Evolutionary conservation across 2,329 filamentous ascomycete genomes (phyloP), one percentile per base, ranked within the genome.

Genomic region (Neoarthrinium moseri): DNA sequence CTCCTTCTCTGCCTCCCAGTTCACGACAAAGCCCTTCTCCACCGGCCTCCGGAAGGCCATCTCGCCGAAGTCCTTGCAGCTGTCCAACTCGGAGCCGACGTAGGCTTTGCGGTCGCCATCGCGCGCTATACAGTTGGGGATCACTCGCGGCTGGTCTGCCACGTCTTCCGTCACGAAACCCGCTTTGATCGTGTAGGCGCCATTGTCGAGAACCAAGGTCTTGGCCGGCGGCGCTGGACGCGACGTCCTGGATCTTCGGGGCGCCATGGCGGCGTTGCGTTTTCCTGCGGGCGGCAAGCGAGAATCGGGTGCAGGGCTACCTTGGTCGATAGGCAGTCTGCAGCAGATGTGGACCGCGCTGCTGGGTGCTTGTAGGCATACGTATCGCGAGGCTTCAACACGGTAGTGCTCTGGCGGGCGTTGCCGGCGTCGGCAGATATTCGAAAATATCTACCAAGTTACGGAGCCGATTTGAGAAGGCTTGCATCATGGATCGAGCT

Each of bases 1-100:
- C 60, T 94, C 91, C 67, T 89, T 92, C 71, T 99, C 83, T 1
- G 87, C 86, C 67, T 99, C 94, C 94, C 94, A 99, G 62, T 92
- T 96, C 50, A 97, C 91, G 40, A 97, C 77, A 61, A 89, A 97
- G 6, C 94, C 94, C 67, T 91, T 95, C 67, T 99, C 94, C 1
- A 97, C 88, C 0, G 94, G 94, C 0, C 92, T 77, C 1, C 92
- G 81, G 59, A 96, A 96, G 7, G 82, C 79, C 17, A 95, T 82
- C 64, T 96, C 92, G 53, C 91, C 90, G 71, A 90, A 96, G 61
- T 99, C 92, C 53, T 79, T 84, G 66, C 92, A 95, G 47, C 82
- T 77, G 7, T 84, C 80, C 2, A 96, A 72, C 55, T 95, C 87
- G 1, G 87, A 83, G 12, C 82, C 91, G 49, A 96, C 80, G 59